Evolutionary conservation across 192 early-diverging fungal genomes (phyloP), one percentile per base, ranked within the genome.

Genomic region (Rhizophagus clarus): DNA sequence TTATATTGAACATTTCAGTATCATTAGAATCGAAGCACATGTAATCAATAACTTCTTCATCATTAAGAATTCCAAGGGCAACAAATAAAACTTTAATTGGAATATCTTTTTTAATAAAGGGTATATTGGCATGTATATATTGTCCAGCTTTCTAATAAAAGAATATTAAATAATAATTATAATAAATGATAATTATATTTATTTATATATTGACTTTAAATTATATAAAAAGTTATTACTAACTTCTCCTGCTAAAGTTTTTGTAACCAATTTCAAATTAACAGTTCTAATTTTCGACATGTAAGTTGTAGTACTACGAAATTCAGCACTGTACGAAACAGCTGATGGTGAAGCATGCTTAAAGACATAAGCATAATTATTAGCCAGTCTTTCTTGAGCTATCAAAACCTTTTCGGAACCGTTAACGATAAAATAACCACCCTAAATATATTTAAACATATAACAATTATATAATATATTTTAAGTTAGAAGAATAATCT

Each of bases 371-470:
- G 98, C 95, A 15, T 93, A 93, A 84, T 99, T 99, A 47, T 95
- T 91, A 0, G 96, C 96, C 90, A 99, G 96, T 62, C 98, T 93
- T 88, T 99, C 98, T 88, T 99, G 98, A 26, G 97, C 97, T 85
- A 99, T 99, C 77, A 99, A 88, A 7, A 99, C 95, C 86, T 99
- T 99, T 84, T 99, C 98, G 9, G 96, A 97, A 17, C 98, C 98
- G 86, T 99, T 99, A 85, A 99, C 97, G 49, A 99, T 89, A 87
- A 99, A 99, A 84, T 99, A 99, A 66, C 98, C 98, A 77, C 98
- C 98, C 94, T 96, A 88, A 89, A 86, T 20, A 62, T 17, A 60
- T 22, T 77, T 12, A 32, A 17, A 31, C 26, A n/a, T n/a, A n/a
- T n/a, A n/a, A n/a, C n/a, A n/a, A n/a, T n/a, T n/a, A 68, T 17